Evolutionary conservation across 2,329 filamentous ascomycete species (phyloP).

Genomic region (Catunica adiposa): DNA sequence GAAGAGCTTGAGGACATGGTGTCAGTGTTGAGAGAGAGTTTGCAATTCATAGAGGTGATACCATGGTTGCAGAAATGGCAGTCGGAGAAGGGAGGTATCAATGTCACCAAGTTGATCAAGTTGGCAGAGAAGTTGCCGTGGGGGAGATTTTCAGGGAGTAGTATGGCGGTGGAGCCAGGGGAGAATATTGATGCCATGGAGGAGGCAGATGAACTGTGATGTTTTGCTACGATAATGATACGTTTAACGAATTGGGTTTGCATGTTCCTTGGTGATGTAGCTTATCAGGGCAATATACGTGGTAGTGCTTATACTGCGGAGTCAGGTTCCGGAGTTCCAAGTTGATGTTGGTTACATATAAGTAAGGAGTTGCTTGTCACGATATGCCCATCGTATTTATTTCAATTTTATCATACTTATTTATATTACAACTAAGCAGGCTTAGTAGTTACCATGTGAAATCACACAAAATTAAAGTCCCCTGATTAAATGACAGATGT

Average conservation of each 20-base stretch:
- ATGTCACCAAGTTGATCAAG: conserved; percentile 4
- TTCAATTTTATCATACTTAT: too few species aligned
- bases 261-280: background rate
- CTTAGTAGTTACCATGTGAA: too few species aligned
- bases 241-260: background rate
- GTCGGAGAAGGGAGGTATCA: background rate
- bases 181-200: background rate
- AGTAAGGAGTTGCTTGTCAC: too few species aligned
- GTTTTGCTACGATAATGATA: background rate
- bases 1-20: background rate
- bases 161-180: background rate
- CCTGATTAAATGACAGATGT: too few species aligned
- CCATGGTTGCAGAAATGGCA: conserved; percentile 7
- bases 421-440: too few species aligned
- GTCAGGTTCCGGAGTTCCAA: too few species aligned
- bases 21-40: background rate
- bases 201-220: background rate
- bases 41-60: conserved; percentile 8
- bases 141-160: conserved; percentile 3
- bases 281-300: too few species aligned
- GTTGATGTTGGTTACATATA: too few species aligned
- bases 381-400: too few species aligned
- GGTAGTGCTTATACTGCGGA: too few species aligned
- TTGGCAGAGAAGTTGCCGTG: conserved; percentile 10
- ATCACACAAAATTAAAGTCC: too few species aligned